Percentiles rank a stretch among this genome's conserved stretches.
These are phyloP conservation scores for Nannizziopsis arthrosporioides DNA, from an alignment of 2,329 filamentous ascomycete species.

Conservation along the genomic window DNA sequence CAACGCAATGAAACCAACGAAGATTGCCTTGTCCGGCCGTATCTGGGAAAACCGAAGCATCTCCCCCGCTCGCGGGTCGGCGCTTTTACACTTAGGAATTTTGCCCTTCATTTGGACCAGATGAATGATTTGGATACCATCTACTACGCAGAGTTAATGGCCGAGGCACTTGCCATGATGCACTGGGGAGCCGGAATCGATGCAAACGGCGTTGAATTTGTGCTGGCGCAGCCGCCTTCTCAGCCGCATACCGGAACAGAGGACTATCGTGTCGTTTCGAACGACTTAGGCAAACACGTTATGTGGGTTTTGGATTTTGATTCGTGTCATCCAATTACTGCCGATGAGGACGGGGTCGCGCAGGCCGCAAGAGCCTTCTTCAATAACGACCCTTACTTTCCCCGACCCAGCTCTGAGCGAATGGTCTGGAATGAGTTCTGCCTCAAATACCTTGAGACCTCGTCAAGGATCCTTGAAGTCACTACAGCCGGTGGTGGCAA, in stretches of 20 bases:
- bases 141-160: slow-evolving; percentile 38
- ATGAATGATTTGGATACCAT: slow-evolving; percentile 35
- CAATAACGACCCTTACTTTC: slow-evolving; percentile 43
- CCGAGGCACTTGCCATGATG: slow-evolving; percentile 39
- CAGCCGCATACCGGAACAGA: background rate
- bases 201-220: slow-evolving; percentile 46
- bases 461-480: too few relatives aligned
- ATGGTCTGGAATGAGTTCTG: slow-evolving; percentile 20
- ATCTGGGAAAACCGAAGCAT: slow-evolving; percentile 34
- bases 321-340: slow-evolving; percentile 25
- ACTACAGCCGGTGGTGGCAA: background rate
- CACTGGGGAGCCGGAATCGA: slow-evolving; percentile 41
- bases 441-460: too few relatives aligned
- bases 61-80: background rate
- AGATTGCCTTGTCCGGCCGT: slow-evolving; percentile 41
- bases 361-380: slow-evolving; percentile 36
- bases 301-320: slow-evolving; percentile 43
- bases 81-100: slow-evolving; percentile 37
- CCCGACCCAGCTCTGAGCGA: slow-evolving; percentile 25
- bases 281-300: slow-evolving; percentile 23
- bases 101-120: slow-evolving; percentile 40
- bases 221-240: slow-evolving; percentile 27
- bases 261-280: slow-evolving; percentile 1
- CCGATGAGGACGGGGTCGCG: slow-evolving; percentile 32
- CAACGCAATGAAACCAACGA: slow-evolving; percentile 24